Evolutionary conservation across 306 rosid species (phyloP).

Genomic region (Cucurbita pepo): DNA sequence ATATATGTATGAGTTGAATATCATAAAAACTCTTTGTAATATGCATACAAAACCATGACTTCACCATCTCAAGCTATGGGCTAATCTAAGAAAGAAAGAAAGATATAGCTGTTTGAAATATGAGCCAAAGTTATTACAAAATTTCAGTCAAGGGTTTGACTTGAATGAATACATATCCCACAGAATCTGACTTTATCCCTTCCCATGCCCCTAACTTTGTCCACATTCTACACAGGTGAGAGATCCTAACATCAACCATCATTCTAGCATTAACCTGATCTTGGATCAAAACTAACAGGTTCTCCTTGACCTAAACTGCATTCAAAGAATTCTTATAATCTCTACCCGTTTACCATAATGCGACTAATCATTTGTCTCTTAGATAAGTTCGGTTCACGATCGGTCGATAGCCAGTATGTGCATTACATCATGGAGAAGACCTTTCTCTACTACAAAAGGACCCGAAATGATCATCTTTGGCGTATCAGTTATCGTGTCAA

Average conservation of each 20-base stretch:
- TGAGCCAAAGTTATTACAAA: neutral
- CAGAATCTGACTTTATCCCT: neutral
- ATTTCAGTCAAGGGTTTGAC: neutral
- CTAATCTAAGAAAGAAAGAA: neutral
- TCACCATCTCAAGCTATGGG: neutral
- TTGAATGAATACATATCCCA: neutral
- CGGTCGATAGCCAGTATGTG: neutral
- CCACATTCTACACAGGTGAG: neutral
- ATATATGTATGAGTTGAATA: neutral
- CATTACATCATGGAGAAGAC: too few species aligned
- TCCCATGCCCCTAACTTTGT: neutral
- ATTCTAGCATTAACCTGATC: neutral
- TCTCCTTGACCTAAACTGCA: neutral
- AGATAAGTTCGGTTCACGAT: neutral
- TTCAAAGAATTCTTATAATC: neutral
- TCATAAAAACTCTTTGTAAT: neutral
- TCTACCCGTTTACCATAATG: neutral
- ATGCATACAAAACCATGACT: neutral
- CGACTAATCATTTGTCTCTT: neutral
- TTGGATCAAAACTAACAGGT: neutral
- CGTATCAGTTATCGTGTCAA: neutral
- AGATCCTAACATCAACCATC: neutral
- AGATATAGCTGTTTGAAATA: neutral
- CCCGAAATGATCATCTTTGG: neutral
- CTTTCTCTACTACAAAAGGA: too few species aligned